Conservation (phyloP, 129 eudicot genomes). For the Lonicera japonica region DNA sequence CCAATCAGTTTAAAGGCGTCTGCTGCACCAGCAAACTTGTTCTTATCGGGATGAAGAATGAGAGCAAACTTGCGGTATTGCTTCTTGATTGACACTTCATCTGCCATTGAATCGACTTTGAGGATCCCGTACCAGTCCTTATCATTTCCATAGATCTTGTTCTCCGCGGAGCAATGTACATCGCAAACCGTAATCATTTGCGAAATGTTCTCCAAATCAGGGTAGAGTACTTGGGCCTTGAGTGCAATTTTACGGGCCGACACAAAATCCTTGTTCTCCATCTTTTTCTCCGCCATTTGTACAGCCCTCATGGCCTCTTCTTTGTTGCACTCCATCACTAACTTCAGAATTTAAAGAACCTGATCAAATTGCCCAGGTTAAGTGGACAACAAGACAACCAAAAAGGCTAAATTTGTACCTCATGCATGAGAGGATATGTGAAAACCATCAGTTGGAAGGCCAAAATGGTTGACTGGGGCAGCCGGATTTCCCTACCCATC, state of each 20-base stretch:
- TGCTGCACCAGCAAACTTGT: slow-evolving; percentile 54
- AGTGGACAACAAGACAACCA: neutral
- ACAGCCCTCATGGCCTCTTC: slow-evolving; percentile 65
- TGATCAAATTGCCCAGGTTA: slow-evolving; percentile 17
- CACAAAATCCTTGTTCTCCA: slow-evolving; percentile 49
- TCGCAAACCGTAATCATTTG: slow-evolving; percentile 58
- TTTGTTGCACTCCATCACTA: slow-evolving; percentile 58
- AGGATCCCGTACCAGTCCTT: slow-evolving; percentile 65
- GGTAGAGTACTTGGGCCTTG: slow-evolving; percentile 58
- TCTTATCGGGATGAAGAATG: slow-evolving; percentile 71
- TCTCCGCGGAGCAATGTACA: slow-evolving; percentile 53
- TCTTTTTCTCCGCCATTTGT: slow-evolving; percentile 44
- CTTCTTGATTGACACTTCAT: slow-evolving; percentile 44
- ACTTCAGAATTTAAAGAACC: slow-evolving; percentile 5
- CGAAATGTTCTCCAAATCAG: slow-evolving; percentile 50
- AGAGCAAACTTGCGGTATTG: slow-evolving; percentile 61
- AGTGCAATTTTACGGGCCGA: slow-evolving; percentile 47
- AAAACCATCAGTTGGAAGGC: neutral
- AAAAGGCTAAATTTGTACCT: neutral
- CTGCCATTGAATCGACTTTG: slow-evolving; percentile 40
- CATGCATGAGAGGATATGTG: neutral
- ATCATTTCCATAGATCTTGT: slow-evolving; percentile 36
- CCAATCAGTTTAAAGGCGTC: slow-evolving; percentile 63
- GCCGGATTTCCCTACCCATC: neutral
- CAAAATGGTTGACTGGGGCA: neutral